Evolutionary conservation across 345 rosid genomes (phyloP).

Genomic region (Nasturtium officinale): DNA sequence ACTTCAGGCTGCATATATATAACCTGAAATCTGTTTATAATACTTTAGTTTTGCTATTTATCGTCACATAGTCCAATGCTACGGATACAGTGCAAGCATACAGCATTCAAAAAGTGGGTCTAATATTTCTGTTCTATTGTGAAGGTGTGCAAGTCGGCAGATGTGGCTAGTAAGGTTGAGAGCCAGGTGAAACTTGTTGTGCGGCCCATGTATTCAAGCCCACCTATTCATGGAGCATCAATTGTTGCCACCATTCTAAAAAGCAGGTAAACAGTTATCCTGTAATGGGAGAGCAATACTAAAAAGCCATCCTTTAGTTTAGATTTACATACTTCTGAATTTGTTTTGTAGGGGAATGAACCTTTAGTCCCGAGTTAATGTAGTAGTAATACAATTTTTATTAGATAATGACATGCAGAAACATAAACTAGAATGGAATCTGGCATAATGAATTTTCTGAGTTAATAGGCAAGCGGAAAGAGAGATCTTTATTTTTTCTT

Average conservation of each 20-base stretch:
- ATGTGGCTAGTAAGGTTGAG: constrained; percentile 70
- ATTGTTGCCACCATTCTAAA: constrained; percentile 69
- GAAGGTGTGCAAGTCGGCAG: constrained; percentile 74
- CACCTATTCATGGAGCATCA: constrained; percentile 79
- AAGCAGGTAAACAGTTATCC: constrained; percentile 50
- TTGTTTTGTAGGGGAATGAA: neutral
- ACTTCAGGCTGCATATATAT: constrained; percentile 9
- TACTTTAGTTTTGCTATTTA: neutral
- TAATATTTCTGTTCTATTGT: constrained; percentile 29
- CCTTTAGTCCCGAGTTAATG: neutral
- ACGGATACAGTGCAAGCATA: neutral
- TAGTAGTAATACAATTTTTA: neutral
- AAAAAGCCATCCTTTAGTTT: constrained; percentile 24
- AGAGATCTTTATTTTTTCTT: neutral
- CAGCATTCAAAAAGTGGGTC: neutral
- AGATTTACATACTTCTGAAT: neutral
- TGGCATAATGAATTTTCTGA: neutral
- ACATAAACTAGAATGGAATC: neutral
- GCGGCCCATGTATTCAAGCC: constrained; percentile 73
- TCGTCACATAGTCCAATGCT: neutral
- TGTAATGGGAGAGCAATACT: neutral
- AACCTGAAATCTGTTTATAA: neutral
- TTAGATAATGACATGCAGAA: neutral
- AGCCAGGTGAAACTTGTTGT: constrained; percentile 79
- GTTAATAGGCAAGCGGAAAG: neutral